Percentiles rank a stretch among this genome's conserved stretches.
These are phyloP conservation scores for Durotheca rogersii DNA, from an alignment of 495 filamentous ascomycete genomes.

Conservation along the genomic window DNA sequence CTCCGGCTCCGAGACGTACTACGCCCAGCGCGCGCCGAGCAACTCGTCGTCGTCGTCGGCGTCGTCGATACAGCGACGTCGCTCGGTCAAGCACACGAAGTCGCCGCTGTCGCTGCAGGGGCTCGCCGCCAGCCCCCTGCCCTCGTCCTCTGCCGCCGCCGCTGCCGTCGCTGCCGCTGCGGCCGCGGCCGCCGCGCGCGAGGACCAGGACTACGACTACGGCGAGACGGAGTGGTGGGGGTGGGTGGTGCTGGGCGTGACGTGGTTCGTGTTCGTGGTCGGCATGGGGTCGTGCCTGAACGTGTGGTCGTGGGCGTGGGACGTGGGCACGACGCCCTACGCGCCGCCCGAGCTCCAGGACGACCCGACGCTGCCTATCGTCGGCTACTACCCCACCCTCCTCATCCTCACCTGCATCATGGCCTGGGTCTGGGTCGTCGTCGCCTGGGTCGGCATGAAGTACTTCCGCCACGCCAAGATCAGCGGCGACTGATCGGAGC, in stretches of 20 bases:
- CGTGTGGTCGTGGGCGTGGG: slow-evolving; percentile 99
- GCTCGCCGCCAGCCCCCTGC: slow-evolving; percentile 45
- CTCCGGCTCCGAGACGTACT: slow-evolving; percentile 67
- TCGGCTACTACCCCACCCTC: slow-evolving; percentile 93
- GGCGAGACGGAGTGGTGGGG: slow-evolving; percentile 96
- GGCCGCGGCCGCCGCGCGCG: slow-evolving; percentile 45
- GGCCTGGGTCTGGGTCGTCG: slow-evolving; percentile 98
- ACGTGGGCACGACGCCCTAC: slow-evolving; percentile 93
- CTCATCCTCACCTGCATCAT: slow-evolving; percentile 91
- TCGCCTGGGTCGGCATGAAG: slow-evolving; percentile 99
- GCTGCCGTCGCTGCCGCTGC: too few species aligned
- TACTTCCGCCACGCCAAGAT: slow-evolving; percentile 98
- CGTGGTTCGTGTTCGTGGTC: slow-evolving; percentile 91
- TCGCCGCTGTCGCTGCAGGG: slow-evolving; percentile 59
- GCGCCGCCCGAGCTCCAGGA: slow-evolving; percentile 91
- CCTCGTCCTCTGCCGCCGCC: too few species aligned
- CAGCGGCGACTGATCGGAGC: slow-evolving; percentile 48
- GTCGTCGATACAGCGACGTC: slow-evolving; percentile 51
- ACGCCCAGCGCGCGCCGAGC: slow-evolving; percentile 40
- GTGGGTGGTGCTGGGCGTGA: slow-evolving; percentile 83
- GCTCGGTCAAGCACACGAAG: slow-evolving; percentile 57
- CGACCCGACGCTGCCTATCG: slow-evolving; percentile 88
- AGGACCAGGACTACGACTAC: slow-evolving; percentile 77
- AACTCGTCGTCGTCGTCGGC: too few species aligned
- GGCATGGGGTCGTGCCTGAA: slow-evolving; percentile 94